Percentiles rank a stretch among this genome's conserved stretches.
phyloP scores from a whole-genome alignment of 176 grass and related monocot species.

The Oryza australiensis region DNA sequence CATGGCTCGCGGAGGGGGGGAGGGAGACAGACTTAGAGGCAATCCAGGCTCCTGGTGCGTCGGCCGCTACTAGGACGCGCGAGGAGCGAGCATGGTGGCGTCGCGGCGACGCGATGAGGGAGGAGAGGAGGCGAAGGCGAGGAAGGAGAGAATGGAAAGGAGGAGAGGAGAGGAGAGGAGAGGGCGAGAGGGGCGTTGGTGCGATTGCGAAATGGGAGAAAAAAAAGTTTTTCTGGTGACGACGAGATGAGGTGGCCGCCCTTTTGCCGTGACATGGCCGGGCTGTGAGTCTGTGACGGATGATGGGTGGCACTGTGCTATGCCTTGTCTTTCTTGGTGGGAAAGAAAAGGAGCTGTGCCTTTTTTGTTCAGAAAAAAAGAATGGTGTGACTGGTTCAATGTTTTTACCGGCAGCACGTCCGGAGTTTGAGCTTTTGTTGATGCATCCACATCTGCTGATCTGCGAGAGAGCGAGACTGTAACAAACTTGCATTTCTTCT shows the following conservation, averaged over 20 bases:
- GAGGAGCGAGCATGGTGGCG: slow-evolving; percentile 17
- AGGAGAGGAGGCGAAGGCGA: neutral
- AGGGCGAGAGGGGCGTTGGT: neutral
- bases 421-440: neutral
- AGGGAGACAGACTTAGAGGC: neutral
- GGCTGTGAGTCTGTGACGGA: neutral
- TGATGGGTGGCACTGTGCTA: slow-evolving; percentile 29
- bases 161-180: neutral
- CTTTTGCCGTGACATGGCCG: slow-evolving; percentile 10
- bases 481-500: no score
- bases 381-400: neutral
- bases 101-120: neutral
- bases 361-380: neutral
- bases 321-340: slow-evolving; percentile 34
- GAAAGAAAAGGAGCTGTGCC: slow-evolving; percentile 21
- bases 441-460: no score
- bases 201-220: neutral
- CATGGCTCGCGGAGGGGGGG: neutral
- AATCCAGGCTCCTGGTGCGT: neutral
- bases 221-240: neutral
- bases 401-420: neutral
- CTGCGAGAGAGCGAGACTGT: no score
- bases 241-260: slow-evolving; percentile 23
- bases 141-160: slow-evolving; percentile 3
- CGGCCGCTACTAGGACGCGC: slow-evolving; percentile 23